Evolutionary conservation across 2,329 filamentous ascomycete species (phyloP), one percentile per base, ranked within the genome.

Genomic region (Aureobasidium sp.): DNA sequence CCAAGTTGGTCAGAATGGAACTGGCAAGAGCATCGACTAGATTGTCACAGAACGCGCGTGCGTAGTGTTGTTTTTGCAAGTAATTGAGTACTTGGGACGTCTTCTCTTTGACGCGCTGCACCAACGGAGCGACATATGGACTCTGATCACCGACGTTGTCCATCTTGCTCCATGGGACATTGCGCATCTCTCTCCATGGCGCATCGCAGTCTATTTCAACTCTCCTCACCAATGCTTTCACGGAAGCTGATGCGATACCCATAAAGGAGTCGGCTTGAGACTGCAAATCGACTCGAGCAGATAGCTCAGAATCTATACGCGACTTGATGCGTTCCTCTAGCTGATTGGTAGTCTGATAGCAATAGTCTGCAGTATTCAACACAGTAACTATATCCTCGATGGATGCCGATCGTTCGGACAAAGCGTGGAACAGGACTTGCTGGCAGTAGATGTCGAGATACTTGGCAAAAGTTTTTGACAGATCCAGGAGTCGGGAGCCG

Each of bases 371-470:
- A 1, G 94, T 97, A 72, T 99, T 99, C 52, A 99, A 80, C 1
- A 97, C 91, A 3, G 96, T 79, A 15, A 97, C 83, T 3, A 89
- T 84, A 65, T 96, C 89, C 69, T 96, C 87, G 2, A 94, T 76
- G 0, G 83, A 83, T 1, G 83, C 81, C 67, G 81, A 67, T 73
- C 85, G 70, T 75, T 89, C 84, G 34, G 82, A 82, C 20, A 88
- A 79, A 64, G 89, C 87, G 66, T 87, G 83, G 17, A 96, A 82
- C 7, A 99, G 80, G 2, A 99, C 91, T 68, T 96, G 90, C 71
- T 97, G 92, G 0, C 92, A 90, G 72, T 99, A 99, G 69, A 94
- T 89, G 72, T 99, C 94, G 0, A 99, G 80, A 69, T 99, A 97
- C 71, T 92, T 96, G 12, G 90, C 91, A 68, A 99, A 86, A 0